Evolutionary conservation across 257 asterid species (phyloP).

Genomic region (Gentiana straminea): DNA sequence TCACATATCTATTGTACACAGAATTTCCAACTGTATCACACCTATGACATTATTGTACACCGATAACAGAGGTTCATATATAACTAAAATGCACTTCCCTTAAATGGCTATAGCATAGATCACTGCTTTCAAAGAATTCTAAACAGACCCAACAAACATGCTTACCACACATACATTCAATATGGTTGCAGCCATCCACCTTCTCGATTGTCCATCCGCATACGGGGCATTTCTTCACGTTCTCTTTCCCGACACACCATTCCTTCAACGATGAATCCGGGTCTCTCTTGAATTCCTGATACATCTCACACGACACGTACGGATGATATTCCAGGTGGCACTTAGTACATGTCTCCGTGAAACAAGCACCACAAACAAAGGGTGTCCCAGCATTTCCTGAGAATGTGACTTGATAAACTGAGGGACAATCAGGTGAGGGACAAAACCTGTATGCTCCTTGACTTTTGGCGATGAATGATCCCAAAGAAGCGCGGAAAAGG

Average conservation of each 20-base stretch:
- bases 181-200: slow-evolving; percentile 85
- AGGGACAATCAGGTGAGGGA: slow-evolving; percentile 94
- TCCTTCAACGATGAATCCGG: slow-evolving; percentile 71
- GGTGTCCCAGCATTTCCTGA: slow-evolving; percentile 16
- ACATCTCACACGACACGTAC: slow-evolving; percentile 53
- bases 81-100: slow-evolving; percentile 42
- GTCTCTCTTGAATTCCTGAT: slow-evolving; percentile 51
- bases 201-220: slow-evolving; percentile 80
- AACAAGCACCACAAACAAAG: slow-evolving; percentile 73
- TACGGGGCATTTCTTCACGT: slow-evolving; percentile 67
- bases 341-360: slow-evolving; percentile 63
- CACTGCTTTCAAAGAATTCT: slow-evolving; percentile 36
- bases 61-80: not conserved
- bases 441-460: slow-evolving; percentile 67
- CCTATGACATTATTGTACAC: too few species aligned
- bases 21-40: too few species aligned
- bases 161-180: slow-evolving; percentile 69
- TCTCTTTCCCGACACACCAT: slow-evolving; percentile 67
- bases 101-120: slow-evolving; percentile 65
- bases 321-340: slow-evolving; percentile 92
- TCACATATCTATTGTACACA: too few species aligned
- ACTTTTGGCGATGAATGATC: slow-evolving; percentile 60
- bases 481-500: slow-evolving; percentile 69
- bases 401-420: slow-evolving; percentile 47
- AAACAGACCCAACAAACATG: slow-evolving; percentile 89